These are phyloP conservation scores for Cubamyces lactineus DNA, from an alignment of 768 basidiomycete species.

Conservation along the genomic window DNA sequence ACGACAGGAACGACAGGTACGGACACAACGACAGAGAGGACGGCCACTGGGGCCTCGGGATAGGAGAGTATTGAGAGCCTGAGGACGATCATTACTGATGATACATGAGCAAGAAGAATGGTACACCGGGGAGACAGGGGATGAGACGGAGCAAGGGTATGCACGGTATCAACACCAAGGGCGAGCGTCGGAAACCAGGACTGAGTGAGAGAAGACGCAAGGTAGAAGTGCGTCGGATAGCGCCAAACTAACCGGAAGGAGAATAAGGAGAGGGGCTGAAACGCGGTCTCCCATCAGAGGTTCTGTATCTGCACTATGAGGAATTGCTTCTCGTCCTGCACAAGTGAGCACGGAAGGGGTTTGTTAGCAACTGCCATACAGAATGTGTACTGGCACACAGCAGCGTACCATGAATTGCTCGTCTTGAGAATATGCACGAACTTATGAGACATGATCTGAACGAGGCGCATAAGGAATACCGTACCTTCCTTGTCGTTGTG, in stretches of 20 bases:
- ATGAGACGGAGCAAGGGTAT: conserved; percentile 11
- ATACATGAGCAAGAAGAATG: conserved; percentile 18
- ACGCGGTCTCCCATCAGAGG: conserved; percentile 44
- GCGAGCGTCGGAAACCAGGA: background rate
- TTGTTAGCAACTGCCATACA: conserved; percentile 2
- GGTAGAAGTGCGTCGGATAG: background rate
- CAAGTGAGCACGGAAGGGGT: background rate
- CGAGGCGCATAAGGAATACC: conserved; percentile 27
- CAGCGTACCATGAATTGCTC: conserved; percentile 86
- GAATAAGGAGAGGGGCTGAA: background rate
- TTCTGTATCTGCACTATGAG: conserved; percentile 89
- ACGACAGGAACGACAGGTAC: conserved; percentile 7
- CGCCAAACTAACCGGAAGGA: conserved; percentile 11
- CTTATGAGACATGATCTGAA: background rate
- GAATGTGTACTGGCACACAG: background rate
- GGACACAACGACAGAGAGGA: conserved; percentile 10
- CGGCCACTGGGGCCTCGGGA: background rate
- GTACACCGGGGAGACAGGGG: conserved; percentile 19
- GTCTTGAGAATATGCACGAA: conserved; percentile 49
- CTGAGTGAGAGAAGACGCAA: background rate
- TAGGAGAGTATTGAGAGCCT: conserved; percentile 1
- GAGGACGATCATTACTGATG: conserved; percentile 21
- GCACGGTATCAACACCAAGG: background rate
- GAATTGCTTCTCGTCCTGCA: conserved; percentile 92
- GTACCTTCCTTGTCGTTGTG: conserved; percentile 97